Conservation (phyloP, 129 eudicot species). For the Flaveria linearis region DNA sequence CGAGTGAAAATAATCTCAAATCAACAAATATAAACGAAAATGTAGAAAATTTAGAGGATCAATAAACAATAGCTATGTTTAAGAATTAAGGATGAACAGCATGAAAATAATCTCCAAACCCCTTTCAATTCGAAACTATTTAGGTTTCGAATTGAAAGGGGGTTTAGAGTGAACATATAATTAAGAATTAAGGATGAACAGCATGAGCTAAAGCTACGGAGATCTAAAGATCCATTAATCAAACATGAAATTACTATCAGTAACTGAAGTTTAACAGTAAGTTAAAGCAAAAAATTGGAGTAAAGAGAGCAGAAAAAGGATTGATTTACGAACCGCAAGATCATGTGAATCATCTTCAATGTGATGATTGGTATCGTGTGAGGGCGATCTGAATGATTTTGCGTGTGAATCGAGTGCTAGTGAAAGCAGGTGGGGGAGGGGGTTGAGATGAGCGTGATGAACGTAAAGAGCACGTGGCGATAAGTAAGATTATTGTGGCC, state of each 20-base stretch:
- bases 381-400: slow-evolving; percentile 16
- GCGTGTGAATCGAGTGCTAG: slow-evolving; percentile 5
- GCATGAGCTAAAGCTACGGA: not conserved
- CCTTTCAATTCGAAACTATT: not conserved
- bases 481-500: slow-evolving; percentile 12
- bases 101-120: not conserved
- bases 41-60: not conserved
- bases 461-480: slow-evolving; percentile 25
- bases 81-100: no score
- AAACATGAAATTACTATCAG: slow-evolving; percentile 5
- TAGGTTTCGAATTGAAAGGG: no score
- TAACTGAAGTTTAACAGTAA: slow-evolving; percentile 10
- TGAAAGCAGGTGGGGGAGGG: not conserved
- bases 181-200: slow-evolving; percentile 11
- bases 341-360: slow-evolving; percentile 17
- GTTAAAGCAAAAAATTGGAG: not conserved
- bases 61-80: slow-evolving; percentile 8
- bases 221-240: slow-evolving; percentile 14
- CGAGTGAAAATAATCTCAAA: not conserved
- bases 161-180: not conserved
- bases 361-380: not conserved
- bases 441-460: not conserved
- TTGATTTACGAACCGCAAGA: slow-evolving; percentile 28
- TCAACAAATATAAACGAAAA: slow-evolving; percentile 7
- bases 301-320: not conserved